phyloP scores from a whole-genome alignment of 1,284 basidiomycete genomes.

The Leccinum laetum region DNA sequence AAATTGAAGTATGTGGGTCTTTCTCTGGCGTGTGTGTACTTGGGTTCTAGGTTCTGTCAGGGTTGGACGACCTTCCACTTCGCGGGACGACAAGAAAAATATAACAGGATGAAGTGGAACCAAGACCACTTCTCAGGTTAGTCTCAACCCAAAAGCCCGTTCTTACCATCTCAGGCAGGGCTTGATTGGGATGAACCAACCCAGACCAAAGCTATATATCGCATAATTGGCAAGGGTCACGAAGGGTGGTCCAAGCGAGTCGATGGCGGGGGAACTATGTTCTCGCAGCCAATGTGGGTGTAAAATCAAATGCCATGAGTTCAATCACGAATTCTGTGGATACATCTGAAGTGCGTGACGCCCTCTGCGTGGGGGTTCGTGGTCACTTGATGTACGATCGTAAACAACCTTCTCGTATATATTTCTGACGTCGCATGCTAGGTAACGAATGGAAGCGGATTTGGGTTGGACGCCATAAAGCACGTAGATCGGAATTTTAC shows the following conservation, averaged over 20 bases:
- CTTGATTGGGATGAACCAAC: slow-evolving; percentile 85
- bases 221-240: slow-evolving; percentile 53
- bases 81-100: slow-evolving; percentile 75
- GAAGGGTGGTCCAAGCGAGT: slow-evolving; percentile 74
- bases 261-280: slow-evolving; percentile 77
- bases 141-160: slow-evolving; percentile 8
- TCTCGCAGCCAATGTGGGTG: slow-evolving; percentile 64
- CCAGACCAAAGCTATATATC: slow-evolving; percentile 61
- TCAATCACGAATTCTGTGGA: background rate
- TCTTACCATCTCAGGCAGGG: slow-evolving; percentile 43
- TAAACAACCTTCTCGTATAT: background rate
- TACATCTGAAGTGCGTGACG: slow-evolving; percentile 57
- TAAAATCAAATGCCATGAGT: background rate
- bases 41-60: slow-evolving; percentile 34
- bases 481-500: slow-evolving; percentile 73
- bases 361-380: slow-evolving; percentile 65
- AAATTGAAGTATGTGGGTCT: slow-evolving; percentile 60
- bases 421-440: slow-evolving; percentile 30
- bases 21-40: slow-evolving; percentile 1
- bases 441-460: slow-evolving; percentile 81
- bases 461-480: slow-evolving; percentile 89
- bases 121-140: slow-evolving; percentile 74
- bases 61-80: slow-evolving; percentile 92
- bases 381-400: slow-evolving; percentile 64
- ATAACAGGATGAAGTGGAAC: slow-evolving; percentile 69